Conservation (phyloP, 2,329 filamentous ascomycete genomes). For the Alternaria angustiovoidea region DNA sequence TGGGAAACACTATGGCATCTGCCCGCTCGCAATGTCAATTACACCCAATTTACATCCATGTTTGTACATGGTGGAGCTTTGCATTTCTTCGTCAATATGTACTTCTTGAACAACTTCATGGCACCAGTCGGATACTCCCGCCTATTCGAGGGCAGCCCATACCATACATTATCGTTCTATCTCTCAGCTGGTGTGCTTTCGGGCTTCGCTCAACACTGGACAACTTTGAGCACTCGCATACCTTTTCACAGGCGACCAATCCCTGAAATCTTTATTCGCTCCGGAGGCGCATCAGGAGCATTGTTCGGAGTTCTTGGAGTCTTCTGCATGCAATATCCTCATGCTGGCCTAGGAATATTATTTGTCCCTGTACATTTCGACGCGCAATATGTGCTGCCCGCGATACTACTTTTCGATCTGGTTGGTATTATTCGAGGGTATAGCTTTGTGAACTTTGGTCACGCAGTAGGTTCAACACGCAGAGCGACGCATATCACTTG, state of each 20-base stretch:
- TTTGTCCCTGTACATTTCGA: conserved; percentile 44
- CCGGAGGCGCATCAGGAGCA: conserved; percentile 47
- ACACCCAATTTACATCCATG: conserved; percentile 41
- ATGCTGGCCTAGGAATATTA: conserved; percentile 39
- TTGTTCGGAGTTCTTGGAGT: conserved; percentile 41
- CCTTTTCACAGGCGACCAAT: conserved; percentile 24
- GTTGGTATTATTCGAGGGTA: conserved; percentile 42
- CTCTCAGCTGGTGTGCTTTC: conserved; percentile 41
- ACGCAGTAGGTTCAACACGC: conserved; percentile 39
- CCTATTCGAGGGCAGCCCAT: conserved; percentile 41
- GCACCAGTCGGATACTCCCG: conserved; percentile 38
- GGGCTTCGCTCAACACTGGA: conserved; percentile 41
- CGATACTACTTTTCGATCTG: conserved; percentile 46
- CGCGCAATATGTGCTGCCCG: conserved; percentile 41
- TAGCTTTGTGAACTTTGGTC: conserved; percentile 41
- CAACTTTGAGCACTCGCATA: conserved; percentile 30
- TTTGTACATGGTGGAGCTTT: conserved; percentile 33
- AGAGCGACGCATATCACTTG: not conserved
- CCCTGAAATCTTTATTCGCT: conserved; percentile 36
- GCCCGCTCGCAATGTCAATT: conserved; percentile 40
- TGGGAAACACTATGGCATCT: conserved; percentile 44
- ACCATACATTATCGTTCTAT: conserved; percentile 42
- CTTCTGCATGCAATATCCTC: conserved; percentile 46
- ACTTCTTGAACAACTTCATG: conserved; percentile 43
- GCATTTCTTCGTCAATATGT: conserved; percentile 30